phyloP scores from a whole-genome alignment of 176 grass and related monocot species.

The Lolium perenne region DNA sequence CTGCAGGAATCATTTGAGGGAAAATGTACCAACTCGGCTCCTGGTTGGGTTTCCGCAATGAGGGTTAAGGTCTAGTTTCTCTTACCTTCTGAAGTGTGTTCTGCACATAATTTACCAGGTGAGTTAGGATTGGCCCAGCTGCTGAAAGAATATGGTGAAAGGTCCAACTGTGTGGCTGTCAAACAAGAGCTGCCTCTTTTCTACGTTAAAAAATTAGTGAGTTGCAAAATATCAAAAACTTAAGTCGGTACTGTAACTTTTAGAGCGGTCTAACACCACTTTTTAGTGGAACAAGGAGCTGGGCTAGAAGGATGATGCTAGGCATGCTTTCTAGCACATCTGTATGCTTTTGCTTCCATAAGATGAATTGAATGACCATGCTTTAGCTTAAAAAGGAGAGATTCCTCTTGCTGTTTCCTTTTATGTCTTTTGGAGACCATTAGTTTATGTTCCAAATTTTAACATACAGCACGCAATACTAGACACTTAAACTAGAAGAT shows the following conservation, averaged over 20 bases:
- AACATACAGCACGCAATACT: constrained; percentile 1
- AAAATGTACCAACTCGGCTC: background rate
- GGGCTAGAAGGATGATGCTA: background rate
- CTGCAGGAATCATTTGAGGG: constrained; percentile 41
- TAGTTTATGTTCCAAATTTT: constrained; percentile 8
- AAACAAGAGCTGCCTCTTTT: background rate
- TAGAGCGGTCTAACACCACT: background rate
- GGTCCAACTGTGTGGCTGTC: background rate
- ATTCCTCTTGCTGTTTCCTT: constrained; percentile 37
- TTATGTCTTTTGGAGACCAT: constrained; percentile 2
- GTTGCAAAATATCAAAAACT: background rate
- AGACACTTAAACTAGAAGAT: constrained; percentile 20
- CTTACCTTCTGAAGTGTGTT: background rate
- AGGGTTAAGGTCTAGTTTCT: constrained; percentile 17
- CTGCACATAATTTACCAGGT: constrained; percentile 1
- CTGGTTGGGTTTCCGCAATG: constrained; percentile 9
- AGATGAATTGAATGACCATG: constrained; percentile 52
- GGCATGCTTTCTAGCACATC: constrained; percentile 45
- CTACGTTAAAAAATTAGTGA: background rate
- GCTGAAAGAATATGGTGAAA: constrained; percentile 3
- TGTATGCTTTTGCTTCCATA: constrained; percentile 44
- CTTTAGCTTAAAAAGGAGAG: constrained; percentile 50
- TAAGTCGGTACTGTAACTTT: constrained; percentile 19
- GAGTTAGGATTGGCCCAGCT: background rate
- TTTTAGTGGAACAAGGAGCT: constrained; percentile 11